Evolutionary conservation across 225 moss, liverwort and hornwort species (phyloP), one percentile per base, ranked within the genome.

Genomic region (Straminergon stramineum): DNA sequence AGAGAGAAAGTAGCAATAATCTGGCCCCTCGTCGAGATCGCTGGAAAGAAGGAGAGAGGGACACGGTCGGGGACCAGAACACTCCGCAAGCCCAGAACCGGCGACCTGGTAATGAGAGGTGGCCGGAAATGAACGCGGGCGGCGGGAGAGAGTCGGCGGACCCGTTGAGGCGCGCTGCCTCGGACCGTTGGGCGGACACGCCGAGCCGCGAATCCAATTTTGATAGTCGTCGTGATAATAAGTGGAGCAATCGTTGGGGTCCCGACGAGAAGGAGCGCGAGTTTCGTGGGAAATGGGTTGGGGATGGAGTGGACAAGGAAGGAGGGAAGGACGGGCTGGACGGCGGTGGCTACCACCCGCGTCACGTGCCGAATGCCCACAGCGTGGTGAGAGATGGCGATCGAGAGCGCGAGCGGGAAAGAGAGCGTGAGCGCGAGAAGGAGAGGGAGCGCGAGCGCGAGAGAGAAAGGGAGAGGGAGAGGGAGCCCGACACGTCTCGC

Each of bases 31-130:
- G 95, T 69, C 91, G 95, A 75, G 95, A 95, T 87, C 93, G 94
- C 37, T 95, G 95, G 95, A 95, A 95, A 79, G 95, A 95, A 86
- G 95, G 95, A 16, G 95, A 93, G 91, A 92, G 95, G 81, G 95
- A 95, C 80, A 66, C 83, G 24, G 85, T 86, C 67, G 95, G 90
- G 63, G 95, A 95, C 80, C 95, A 92, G 86, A 83, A 35, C 83
- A 51, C 81, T 43, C 90, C 91, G 81, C 90, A 91, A 88, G 56
- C 88, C 43, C 95, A 87, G 57, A 92, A 53, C 88, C 94, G 94
- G 31, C 94, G 94, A 70, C 75, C 80, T 74, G 90, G 71, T 21
- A 93, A 91, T 75, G 95, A 95, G 90, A 93, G 94, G 83, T 93
- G 95, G 93, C 90, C 92, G 77, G 94, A 94, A 55, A 90, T 92